Evolutionary conservation across 2,329 filamentous ascomycete genomes (phyloP).

Genomic region (Bipolaris zeicola): DNA sequence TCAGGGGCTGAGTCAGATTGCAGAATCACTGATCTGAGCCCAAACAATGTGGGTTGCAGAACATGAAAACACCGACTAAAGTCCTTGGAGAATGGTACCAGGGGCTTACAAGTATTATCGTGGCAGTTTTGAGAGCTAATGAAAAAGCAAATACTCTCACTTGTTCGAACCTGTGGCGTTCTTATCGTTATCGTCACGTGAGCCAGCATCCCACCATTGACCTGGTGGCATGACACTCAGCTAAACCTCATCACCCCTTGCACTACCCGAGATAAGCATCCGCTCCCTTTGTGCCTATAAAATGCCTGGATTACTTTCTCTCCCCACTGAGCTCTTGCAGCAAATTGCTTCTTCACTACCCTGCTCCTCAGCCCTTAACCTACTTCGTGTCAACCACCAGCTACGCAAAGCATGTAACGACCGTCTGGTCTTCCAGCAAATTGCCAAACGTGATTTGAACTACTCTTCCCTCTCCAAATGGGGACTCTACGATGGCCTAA

Average conservation of each 20-base stretch:
- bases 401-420: slow-evolving; percentile 23
- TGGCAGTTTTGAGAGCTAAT: neutral
- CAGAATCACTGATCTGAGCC: no score
- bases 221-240: neutral
- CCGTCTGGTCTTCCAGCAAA: slow-evolving; percentile 22
- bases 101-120: no score
- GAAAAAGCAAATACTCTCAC: no score
- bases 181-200: slow-evolving; percentile 8
- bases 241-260: neutral
- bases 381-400: slow-evolving; percentile 20
- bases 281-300: neutral
- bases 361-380: slow-evolving; percentile 22
- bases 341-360: slow-evolving; percentile 23
- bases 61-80: no score
- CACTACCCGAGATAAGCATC: neutral
- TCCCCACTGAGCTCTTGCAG: slow-evolving; percentile 30
- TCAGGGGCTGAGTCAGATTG: no score
- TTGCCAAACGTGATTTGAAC: slow-evolving; percentile 14
- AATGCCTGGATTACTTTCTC: slow-evolving; percentile 2
- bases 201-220: neutral
- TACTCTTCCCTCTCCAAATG: neutral
- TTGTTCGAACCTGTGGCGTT: neutral
- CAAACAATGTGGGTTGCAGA: no score
- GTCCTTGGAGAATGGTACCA: no score
- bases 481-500: neutral